phyloP scores from a whole-genome alignment of 257 asterid species.

The Przewalskia tangutica region DNA sequence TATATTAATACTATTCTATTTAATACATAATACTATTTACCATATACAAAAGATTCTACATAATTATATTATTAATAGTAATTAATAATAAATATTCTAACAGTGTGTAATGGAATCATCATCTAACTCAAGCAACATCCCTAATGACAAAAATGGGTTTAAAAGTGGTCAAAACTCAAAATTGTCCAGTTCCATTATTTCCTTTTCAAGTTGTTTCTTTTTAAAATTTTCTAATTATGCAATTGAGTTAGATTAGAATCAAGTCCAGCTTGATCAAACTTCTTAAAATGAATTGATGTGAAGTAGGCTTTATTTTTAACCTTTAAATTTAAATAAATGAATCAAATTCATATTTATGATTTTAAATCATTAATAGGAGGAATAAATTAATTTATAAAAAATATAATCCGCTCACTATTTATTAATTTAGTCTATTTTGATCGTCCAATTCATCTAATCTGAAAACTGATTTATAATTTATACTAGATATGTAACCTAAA shows the following conservation, averaged over 20 bases:
- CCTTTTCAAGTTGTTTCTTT: not conserved
- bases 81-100: no score
- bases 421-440: not conserved
- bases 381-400: not conserved
- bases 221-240: not conserved
- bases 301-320: not conserved
- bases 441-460: no score
- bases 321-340: not conserved
- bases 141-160: not conserved
- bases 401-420: not conserved
- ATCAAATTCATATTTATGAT: not conserved
- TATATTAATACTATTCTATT: no score
- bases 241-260: not conserved
- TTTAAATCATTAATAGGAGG: not conserved
- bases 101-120: not conserved
- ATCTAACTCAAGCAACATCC: not conserved
- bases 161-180: not conserved
- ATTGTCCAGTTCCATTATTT: not conserved
- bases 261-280: not conserved
- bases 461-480: no score
- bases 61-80: no score
- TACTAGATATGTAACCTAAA: no score
- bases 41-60: no score
- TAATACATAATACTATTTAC: no score
- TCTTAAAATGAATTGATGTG: not conserved